Conservation (phyloP, 2,329 filamentous ascomycete genomes). For the Venturia oleaginea region DNA sequence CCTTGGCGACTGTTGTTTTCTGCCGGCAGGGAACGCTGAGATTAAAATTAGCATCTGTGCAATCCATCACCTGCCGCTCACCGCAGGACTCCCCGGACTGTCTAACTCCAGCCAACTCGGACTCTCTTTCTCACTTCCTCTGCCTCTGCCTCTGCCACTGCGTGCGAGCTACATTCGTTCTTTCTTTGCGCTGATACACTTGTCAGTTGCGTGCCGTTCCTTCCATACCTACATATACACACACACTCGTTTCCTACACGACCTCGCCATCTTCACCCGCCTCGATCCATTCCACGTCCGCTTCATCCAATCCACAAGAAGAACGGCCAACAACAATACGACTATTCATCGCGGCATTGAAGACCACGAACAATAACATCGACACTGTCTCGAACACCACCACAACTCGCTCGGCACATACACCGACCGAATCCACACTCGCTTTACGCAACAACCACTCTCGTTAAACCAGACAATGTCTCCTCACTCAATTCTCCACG, state of each 20-base stretch:
- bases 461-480: not conserved
- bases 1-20: not conserved
- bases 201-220: not conserved
- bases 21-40: not conserved
- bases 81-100: not conserved
- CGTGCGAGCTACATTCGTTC: not conserved
- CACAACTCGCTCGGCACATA: not conserved
- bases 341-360: slow-evolving; percentile 5
- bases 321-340: not conserved
- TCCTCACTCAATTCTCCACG: not conserved
- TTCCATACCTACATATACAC: not conserved
- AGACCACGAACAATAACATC: not conserved
- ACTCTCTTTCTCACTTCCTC: not conserved
- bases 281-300: not conserved
- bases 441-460: not conserved
- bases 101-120: not conserved
- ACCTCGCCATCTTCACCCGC: not conserved
- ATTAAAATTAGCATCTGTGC: not conserved
- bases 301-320: not conserved
- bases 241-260: not conserved
- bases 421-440: not conserved
- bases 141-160: no score
- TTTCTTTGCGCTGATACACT: not conserved
- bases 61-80: no score
- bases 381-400: not conserved